Conservation (phyloP, 2,329 filamentous ascomycete genomes). For the Alternaria ethzedia region DNA sequence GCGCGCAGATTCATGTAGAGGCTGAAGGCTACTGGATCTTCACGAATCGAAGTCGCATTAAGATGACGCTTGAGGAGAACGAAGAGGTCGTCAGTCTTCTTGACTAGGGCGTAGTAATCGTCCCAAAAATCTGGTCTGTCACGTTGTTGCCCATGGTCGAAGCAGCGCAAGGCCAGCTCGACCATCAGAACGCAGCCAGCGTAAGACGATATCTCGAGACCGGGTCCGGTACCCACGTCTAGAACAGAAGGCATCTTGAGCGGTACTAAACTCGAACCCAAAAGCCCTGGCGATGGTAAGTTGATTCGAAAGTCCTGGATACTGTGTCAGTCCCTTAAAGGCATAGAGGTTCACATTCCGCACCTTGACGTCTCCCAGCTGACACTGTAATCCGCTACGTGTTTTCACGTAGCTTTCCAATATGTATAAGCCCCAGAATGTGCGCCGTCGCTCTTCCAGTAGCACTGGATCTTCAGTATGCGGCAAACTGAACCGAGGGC, state of each 20-base stretch:
- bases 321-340: background rate
- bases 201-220: background rate
- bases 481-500: background rate
- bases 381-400: background rate
- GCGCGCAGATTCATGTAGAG: conserved; percentile 1
- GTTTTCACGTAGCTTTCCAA: conserved; percentile 3
- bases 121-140: background rate
- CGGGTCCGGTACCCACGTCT: background rate
- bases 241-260: background rate
- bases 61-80: background rate
- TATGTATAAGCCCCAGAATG: conserved; percentile 6
- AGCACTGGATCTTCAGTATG: background rate
- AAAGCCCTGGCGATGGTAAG: background rate
- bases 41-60: background rate
- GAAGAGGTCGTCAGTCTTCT: background rate
- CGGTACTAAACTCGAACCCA: background rate
- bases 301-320: background rate
- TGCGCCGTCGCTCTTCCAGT: conserved; percentile 2
- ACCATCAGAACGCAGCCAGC: conserved; percentile 1
- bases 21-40: background rate
- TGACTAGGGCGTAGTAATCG: background rate
- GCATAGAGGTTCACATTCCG: background rate
- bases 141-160: background rate
- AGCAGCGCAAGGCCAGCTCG: background rate
- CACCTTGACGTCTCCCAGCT: background rate